A percentile compares a stretch with the other conserved stretches of the same genome.
These are phyloP conservation scores for Clonostachys sp. DNA, from an alignment of 2,329 filamentous ascomycete genomes.

Conservation along the genomic window DNA sequence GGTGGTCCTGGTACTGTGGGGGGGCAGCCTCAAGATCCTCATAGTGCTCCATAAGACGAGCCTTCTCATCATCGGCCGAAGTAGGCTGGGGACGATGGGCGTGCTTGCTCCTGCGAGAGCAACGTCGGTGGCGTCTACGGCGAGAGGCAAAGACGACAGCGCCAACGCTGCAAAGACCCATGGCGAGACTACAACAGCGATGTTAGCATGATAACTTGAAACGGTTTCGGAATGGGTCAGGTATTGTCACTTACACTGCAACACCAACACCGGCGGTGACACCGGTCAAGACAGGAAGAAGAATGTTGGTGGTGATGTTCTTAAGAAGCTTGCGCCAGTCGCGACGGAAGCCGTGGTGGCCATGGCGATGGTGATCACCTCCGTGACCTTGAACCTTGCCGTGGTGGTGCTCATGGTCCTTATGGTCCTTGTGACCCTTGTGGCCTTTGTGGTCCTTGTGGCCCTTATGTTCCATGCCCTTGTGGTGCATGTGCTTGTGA, in stretches of 20 bases:
- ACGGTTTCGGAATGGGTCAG: neutral
- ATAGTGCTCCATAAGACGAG: constrained; percentile 35
- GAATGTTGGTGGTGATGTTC: constrained; percentile 55
- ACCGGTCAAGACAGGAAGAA: constrained; percentile 65
- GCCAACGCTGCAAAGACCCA: constrained; percentile 59
- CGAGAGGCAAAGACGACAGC: constrained; percentile 49
- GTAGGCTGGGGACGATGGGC: constrained; percentile 21
- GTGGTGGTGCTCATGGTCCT: constrained; percentile 6
- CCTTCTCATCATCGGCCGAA: constrained; percentile 41
- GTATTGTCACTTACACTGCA: constrained; percentile 47
- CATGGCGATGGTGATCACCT: constrained; percentile 4
- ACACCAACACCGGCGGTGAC: constrained; percentile 64
- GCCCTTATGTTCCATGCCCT: constrained; percentile 5
- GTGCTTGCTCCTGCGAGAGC: constrained; percentile 24
- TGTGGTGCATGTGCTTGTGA: constrained; percentile 8
- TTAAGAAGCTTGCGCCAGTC: constrained; percentile 43
- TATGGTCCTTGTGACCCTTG: constrained; percentile 5
- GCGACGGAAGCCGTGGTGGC: constrained; percentile 13
- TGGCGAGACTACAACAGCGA: constrained; percentile 43
- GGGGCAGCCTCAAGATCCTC: constrained; percentile 19
- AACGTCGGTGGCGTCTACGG: constrained; percentile 11
- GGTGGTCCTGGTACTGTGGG: constrained; percentile 16
- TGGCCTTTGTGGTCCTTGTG: constrained; percentile 1
- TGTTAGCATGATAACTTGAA: constrained; percentile 15
- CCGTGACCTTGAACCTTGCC: constrained; percentile 16